Conservation (phyloP, 2,329 filamentous ascomycete species). For the Byssoonygena ceratinophila region DNA sequence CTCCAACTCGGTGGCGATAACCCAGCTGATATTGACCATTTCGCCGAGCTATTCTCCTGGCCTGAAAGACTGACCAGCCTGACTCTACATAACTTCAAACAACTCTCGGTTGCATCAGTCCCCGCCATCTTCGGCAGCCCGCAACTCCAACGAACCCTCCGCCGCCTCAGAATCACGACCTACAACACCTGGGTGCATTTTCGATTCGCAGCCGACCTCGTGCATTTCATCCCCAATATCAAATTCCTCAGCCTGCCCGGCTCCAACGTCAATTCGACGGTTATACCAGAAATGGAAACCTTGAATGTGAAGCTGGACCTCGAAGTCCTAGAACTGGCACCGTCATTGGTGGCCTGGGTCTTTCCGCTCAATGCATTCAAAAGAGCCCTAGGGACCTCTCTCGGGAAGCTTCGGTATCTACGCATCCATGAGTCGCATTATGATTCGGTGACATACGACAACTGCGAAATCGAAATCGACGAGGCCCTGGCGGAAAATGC, state of each 20-base stretch:
- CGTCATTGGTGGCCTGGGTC: conserved; percentile 17
- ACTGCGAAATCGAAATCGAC: conserved; percentile 24
- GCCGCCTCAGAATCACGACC: conserved; percentile 17
- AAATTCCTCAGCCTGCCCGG: conserved; percentile 26
- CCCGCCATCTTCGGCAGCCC: conserved; percentile 21
- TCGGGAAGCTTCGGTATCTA: conserved; percentile 22
- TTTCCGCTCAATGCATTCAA: conserved; percentile 21
- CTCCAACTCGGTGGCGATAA: conserved; percentile 11
- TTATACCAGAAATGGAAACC: conserved; percentile 17
- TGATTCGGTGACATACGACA: conserved; percentile 1
- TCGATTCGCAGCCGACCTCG: conserved; percentile 15
- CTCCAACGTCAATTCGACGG: conserved; percentile 22
- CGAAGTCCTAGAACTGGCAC: conserved; percentile 24
- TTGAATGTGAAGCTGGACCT: conserved; percentile 18
- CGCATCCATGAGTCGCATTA: conserved; percentile 24
- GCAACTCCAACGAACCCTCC: conserved; percentile 18
- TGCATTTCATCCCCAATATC: conserved; percentile 20
- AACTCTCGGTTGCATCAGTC: conserved; percentile 10
- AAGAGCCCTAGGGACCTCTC: conserved; percentile 18
- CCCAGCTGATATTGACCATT: neutral
- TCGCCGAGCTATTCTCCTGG: conserved; percentile 21
- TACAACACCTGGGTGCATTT: neutral
- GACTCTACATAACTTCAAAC: conserved; percentile 15
- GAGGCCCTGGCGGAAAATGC: conserved; percentile 20
- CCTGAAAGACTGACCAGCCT: conserved; percentile 21